Conservation (phyloP, 768 basidiomycete genomes). For the Suillus lakei region DNA sequence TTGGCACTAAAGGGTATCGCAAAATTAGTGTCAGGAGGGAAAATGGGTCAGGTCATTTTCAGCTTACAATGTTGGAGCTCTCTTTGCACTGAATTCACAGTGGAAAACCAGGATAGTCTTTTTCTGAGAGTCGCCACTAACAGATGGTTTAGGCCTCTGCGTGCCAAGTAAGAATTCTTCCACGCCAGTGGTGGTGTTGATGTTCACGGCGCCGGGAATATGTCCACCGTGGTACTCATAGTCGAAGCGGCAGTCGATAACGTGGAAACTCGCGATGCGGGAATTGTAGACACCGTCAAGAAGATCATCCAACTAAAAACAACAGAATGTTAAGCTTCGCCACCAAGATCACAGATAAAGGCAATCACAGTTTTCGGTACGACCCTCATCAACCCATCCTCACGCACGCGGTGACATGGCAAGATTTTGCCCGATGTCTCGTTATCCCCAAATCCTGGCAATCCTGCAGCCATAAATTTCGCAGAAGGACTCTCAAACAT, state of each 20-base stretch:
- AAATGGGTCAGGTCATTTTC: neutral
- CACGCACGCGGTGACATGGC: conserved; percentile 91
- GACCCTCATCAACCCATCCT: conserved; percentile 96
- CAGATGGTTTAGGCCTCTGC: conserved; percentile 65
- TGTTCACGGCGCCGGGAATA: conserved; percentile 88
- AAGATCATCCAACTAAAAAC: conserved; percentile 70
- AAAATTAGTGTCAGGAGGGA: conserved; percentile 4
- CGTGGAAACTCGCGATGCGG: conserved; percentile 68
- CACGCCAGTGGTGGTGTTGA: conserved; percentile 79
- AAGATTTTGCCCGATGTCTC: conserved; percentile 92
- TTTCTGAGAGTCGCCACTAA: conserved; percentile 72
- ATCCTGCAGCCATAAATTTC: conserved; percentile 59
- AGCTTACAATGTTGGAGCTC: conserved; percentile 93
- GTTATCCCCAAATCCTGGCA: conserved; percentile 91
- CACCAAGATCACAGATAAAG: neutral
- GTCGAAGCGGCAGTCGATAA: conserved; percentile 97
- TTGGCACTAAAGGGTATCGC: conserved; percentile 68
- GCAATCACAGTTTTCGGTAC: conserved; percentile 72
- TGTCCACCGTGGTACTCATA: conserved; percentile 97
- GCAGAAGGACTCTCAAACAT: conserved; percentile 62
- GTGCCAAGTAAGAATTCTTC: conserved; percentile 80
- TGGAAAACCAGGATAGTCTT: conserved; percentile 95
- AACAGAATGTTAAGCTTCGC: conserved; percentile 16
- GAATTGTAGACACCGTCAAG: conserved; percentile 74
- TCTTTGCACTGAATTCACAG: conserved; percentile 95